Evolutionary conservation across 1,139 yeast species (phyloP).

Genomic region (Debaryomyces nepalensis): DNA sequence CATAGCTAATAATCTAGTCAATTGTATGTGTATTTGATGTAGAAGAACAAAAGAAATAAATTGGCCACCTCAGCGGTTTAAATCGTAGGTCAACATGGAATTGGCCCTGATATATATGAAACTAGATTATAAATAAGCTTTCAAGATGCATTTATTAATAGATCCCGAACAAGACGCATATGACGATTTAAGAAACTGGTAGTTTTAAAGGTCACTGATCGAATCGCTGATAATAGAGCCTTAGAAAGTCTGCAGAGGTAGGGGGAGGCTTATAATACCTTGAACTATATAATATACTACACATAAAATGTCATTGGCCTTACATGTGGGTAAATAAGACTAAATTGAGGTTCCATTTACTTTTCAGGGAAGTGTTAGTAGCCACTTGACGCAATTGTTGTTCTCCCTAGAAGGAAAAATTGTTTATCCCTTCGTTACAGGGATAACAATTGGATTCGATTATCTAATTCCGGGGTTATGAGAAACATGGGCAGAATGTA

Average conservation of each 20-base stretch:
- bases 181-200: background rate
- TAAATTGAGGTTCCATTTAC: conserved; percentile 7
- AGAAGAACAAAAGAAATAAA: background rate
- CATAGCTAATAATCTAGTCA: conserved; percentile 1
- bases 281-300: background rate
- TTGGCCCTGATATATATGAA: conserved; percentile 4
- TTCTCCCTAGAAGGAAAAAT: conserved; percentile 4
- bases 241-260: background rate
- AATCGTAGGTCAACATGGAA: background rate
- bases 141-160: conserved; percentile 1
- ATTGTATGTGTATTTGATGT: background rate
- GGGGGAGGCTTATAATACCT: conserved; percentile 1
- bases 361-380: conserved; percentile 8
- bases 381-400: conserved; percentile 5
- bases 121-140: background rate
- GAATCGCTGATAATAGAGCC: background rate
- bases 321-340: conserved; percentile 1
- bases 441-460: conserved; percentile 2
- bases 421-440: conserved; percentile 1
- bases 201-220: conserved; percentile 3
- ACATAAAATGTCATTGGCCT: no score
- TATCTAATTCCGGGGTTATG: conserved; percentile 4
- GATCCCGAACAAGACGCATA: background rate
- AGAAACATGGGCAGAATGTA: no score
- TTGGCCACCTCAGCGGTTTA: background rate